Evolutionary conservation across 345 rosid species (phyloP).

Genomic region (Fremontodendron californicum): DNA sequence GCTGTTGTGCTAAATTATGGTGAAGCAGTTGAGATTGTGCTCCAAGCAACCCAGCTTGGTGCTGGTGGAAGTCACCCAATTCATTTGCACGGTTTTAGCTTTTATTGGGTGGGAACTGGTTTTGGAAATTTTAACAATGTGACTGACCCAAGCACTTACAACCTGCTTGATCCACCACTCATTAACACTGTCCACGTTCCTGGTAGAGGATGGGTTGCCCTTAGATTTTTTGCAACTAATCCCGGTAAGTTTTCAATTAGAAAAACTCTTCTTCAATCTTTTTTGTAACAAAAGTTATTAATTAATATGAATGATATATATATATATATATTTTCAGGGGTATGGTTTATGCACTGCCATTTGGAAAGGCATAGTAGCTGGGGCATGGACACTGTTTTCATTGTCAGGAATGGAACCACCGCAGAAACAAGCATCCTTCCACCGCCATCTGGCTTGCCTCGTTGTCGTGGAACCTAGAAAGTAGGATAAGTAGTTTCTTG

Average conservation of each 20-base stretch:
- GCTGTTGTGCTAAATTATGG: constrained; percentile 23
- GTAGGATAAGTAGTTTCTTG: neutral
- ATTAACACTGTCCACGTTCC: constrained; percentile 23
- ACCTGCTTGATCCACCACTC: constrained; percentile 26
- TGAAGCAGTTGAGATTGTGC: constrained; percentile 27
- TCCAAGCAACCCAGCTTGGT: constrained; percentile 19
- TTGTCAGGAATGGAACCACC: constrained; percentile 26
- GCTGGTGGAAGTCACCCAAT: constrained; percentile 27
- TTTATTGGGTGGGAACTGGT: constrained; percentile 26
- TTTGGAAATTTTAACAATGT: constrained; percentile 20
- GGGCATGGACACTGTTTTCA: constrained; percentile 36
- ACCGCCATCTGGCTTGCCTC: constrained; percentile 12
- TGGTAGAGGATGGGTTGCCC: constrained; percentile 19
- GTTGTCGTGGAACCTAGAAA: constrained; percentile 18
- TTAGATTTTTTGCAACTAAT: constrained; percentile 22
- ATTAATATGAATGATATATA: neutral
- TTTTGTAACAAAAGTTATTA: neutral
- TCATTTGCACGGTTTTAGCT: constrained; percentile 36
- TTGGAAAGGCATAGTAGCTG: constrained; percentile 24
- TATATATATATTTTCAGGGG: constrained; percentile 16
- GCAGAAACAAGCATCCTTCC: neutral
- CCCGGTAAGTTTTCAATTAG: constrained; percentile 17
- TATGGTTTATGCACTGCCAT: constrained; percentile 37
- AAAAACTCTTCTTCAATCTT: neutral
- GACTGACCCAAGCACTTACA: constrained; percentile 17